Base-by-base conservation (phyloP, 2,329 filamentous ascomycete genomes). In the Conoideocrella luteorostrata region DNA sequence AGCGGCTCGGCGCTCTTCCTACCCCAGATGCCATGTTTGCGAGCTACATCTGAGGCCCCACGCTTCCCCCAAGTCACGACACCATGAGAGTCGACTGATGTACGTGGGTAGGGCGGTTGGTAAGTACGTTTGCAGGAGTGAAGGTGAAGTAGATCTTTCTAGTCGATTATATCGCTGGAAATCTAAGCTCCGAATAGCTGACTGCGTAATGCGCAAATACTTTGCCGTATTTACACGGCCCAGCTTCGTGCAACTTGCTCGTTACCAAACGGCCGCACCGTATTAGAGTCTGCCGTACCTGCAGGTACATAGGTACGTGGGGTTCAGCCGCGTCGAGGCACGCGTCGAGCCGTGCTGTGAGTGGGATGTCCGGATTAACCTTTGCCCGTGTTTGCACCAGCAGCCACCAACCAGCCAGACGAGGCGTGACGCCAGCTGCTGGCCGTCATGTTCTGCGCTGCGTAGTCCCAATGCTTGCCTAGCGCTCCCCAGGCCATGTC, bases 1-100 rank as follows among this genome's bases (percentile, higher is more conserved):
- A 58, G 59, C 71, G 71, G 57, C 66, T 64, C 50, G 71, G 66
- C 53, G 65, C 63, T 63, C 66, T 59, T 50, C 61, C 56, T 53
- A 59, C 56, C 52, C 61, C 64, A 47, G 66, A 68, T 49, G 68
- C 67, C 67, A 71, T 70, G 50, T 45, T 59, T 54, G 50, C 54
- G 50, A 55, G 52, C 60, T 65, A 64, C 64, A 66, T 66, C 53
- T 58, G 61, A 48, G 47, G 46, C 39, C 40, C 41, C 43, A 40
- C 44, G 22, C n/a, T 37, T n/a, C 7, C n/a, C 9, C 13, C 22
- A 13, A 34, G 18, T 7, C 17, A 12, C 20, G 34, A 38, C 30
- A 36, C 34, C 35, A 44, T 44, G 15, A 22, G 45, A 39, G 35
- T 28, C 22, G 12, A 13, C 20, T 13, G 7, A 24, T 4, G 9